Evolutionary conservation across 768 basidiomycete species (phyloP), one percentile per base, ranked within the genome.

Genomic region (Psilocybe sp.): DNA sequence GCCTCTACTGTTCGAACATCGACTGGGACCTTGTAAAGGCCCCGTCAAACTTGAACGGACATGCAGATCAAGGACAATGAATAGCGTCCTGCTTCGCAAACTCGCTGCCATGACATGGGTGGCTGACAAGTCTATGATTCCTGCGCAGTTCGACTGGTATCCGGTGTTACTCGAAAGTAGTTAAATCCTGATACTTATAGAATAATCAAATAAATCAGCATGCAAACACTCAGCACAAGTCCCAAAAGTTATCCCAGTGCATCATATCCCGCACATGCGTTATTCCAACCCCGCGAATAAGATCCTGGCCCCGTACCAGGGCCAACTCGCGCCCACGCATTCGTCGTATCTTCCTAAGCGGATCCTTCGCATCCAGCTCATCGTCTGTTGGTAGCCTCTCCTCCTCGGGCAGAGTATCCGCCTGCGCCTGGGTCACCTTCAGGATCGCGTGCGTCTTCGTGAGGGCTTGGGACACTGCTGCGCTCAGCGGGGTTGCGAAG

Each of bases 271-370:
- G 64, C 7, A 66, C 46, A 33, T 69, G 64, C 4, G 67, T 64
- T 5, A 72, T 62, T 36, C 65, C 70, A 9, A 62, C 50, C 6
- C 77, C 78, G 31, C 84, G 71, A 42, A 92, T 79, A 23, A 90
- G 71, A 52, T 81, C 78, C 59, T 89, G 84, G 9, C 85, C 85
- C 58, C 90, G 88, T 1, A 99, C 72, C 18, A 98, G 74, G 48
- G 87, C 79, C 49, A 99, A 69, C 66, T 99, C 96, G 49, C 95
- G 75, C 19, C 85, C 86, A 35, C 85, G 78, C 89, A 96, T 92
- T 46, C 94, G 75, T 52, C 75, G 75, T 2, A 79, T 77, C 57
- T 75, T 79, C 51, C 93, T 75, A 57, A 84, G 74, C 3, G 85
- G 84, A 43, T 90, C 78, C 9, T 60, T 68, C 4, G 54, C 60